Percentiles rank a stretch among this genome's conserved stretches.
Evolutionary conservation across 129 eudicot genomes (phyloP).

Genomic region (Chrysanthemum makinoi): DNA sequence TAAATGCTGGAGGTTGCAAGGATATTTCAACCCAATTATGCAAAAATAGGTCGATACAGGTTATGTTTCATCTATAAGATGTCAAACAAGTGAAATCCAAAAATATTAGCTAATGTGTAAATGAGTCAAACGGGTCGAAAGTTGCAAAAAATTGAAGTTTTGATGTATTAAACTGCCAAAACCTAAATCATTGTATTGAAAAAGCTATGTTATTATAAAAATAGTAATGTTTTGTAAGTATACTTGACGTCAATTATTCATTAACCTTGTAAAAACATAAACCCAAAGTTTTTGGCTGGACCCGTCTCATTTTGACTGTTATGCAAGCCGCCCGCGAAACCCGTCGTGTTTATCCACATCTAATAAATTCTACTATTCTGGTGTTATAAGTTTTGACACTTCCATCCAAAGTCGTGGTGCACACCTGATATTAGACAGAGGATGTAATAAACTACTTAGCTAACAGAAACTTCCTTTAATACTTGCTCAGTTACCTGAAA

Average conservation of each 20-base stretch:
- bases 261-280: no score
- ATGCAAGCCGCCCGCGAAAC: background rate
- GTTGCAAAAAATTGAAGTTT: background rate
- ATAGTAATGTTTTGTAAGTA: no score
- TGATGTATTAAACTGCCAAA: slow-evolving; percentile 2
- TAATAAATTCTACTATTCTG: background rate
- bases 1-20: no score
- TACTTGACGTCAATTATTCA: no score
- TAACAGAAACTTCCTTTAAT: slow-evolving; percentile 2
- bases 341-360: background rate
- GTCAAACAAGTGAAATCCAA: background rate
- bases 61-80: background rate
- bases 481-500: background rate
- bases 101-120: background rate
- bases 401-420: slow-evolving; percentile 1
- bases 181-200: background rate
- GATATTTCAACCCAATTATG: background rate
- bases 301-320: background rate
- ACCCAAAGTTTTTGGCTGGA: background rate
- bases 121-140: background rate
- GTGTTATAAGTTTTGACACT: background rate
- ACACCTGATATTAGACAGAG: slow-evolving; percentile 11
- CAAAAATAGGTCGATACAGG: background rate
- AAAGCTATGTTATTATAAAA: background rate
- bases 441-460: background rate